These are phyloP conservation scores for Amphibolis antarctica DNA, from an alignment of 106 monocot species.

Conservation along the genomic window DNA sequence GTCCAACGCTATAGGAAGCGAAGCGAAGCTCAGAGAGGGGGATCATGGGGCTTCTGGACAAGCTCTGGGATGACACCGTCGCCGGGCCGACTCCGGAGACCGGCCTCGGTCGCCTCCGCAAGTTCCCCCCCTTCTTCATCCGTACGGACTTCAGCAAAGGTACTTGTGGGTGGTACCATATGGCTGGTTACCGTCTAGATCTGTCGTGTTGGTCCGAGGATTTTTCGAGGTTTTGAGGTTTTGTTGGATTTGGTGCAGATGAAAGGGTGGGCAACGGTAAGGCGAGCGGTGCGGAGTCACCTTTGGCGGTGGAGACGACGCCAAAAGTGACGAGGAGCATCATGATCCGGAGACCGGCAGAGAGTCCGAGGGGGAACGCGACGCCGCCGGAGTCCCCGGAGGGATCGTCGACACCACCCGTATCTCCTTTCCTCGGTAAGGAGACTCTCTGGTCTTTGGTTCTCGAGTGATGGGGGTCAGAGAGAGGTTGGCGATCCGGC, in stretches of 20 bases:
- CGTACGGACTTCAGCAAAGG: constrained; percentile 12
- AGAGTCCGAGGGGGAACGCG: constrained; percentile 4
- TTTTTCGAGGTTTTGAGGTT: no score
- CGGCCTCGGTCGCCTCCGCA: constrained; percentile 20
- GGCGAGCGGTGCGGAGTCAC: background rate
- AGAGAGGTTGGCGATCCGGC: background rate
- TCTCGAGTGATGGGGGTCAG: constrained; percentile 4
- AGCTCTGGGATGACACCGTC: constrained; percentile 31
- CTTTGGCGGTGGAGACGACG: constrained; percentile 26
- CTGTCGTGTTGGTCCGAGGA: no score
- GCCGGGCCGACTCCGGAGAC: constrained; percentile 26
- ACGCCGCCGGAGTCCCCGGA: constrained; percentile 65
- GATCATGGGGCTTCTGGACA: constrained; percentile 29
- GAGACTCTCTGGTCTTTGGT: constrained; percentile 7
- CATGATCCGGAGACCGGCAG: constrained; percentile 72
- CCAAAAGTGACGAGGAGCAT: constrained; percentile 80
- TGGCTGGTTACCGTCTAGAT: no score
- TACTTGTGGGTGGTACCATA: background rate
- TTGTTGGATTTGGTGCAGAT: background rate
- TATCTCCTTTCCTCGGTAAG: constrained; percentile 80
- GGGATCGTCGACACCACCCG: constrained; percentile 54
- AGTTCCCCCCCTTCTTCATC: constrained; percentile 11
- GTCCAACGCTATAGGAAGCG: background rate
- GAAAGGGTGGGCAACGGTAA: background rate
- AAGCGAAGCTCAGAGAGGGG: background rate